phyloP scores from a whole-genome alignment of 352 stramenopile genomes.

The Globisporangium cystogenes region DNA sequence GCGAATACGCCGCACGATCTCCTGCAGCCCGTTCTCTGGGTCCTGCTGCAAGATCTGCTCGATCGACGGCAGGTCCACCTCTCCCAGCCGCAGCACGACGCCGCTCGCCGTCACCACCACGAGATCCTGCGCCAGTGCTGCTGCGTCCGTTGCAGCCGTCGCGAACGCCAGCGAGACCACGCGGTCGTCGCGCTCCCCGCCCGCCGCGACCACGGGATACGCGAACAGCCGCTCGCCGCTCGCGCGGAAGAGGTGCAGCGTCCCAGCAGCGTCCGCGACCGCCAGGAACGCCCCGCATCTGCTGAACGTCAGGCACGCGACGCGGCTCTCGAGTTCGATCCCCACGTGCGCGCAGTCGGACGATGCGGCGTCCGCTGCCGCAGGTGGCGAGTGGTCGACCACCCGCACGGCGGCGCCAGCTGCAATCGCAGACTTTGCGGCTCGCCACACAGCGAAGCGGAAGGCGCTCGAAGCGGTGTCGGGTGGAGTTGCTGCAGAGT shows the following conservation, averaged over 20 bases:
- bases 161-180: constrained; percentile 14
- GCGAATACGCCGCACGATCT: constrained; percentile 21
- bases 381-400: background rate
- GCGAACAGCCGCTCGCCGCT: constrained; percentile 17
- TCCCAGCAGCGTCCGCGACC: constrained; percentile 19
- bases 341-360: too few relatives aligned
- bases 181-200: background rate
- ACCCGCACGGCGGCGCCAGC: background rate
- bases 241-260: constrained; percentile 24
- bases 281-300: constrained; percentile 27
- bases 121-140: constrained; percentile 15
- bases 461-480: background rate
- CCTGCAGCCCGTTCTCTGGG: constrained; percentile 10
- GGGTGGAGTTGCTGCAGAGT: background rate
- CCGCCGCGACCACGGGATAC: constrained; percentile 11
- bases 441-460: background rate
- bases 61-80: constrained; percentile 24
- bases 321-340: constrained; percentile 11
- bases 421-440: background rate
- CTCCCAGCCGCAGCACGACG: constrained; percentile 14
- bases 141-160: background rate
- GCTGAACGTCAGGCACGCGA: constrained; percentile 27
- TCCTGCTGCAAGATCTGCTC: constrained; percentile 18
- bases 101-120: constrained; percentile 23
- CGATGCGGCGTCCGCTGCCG: background rate